These are phyloP conservation scores for Drechslerella dactyloides DNA, from an alignment of 2,329 filamentous ascomycete genomes.

Conservation along the genomic window DNA sequence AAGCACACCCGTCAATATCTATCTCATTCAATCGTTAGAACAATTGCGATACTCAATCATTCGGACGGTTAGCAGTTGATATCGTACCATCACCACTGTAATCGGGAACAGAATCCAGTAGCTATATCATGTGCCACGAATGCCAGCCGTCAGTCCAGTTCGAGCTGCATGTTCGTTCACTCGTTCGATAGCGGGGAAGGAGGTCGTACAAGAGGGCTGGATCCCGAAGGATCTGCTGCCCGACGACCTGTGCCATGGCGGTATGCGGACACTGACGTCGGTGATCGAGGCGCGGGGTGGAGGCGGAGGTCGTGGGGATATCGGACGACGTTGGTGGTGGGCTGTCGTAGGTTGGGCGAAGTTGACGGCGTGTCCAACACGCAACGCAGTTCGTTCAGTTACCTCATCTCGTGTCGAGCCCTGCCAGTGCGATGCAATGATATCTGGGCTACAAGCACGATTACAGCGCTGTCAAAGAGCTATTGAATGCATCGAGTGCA, in stretches of 20 bases:
- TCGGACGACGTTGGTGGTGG: constrained; percentile 7
- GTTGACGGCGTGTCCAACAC: constrained; percentile 27
- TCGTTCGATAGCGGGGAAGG: neutral
- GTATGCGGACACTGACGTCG: constrained; percentile 11
- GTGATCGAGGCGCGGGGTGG: neutral
- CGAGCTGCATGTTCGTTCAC: constrained; percentile 7
- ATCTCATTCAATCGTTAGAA: constrained; percentile 2
- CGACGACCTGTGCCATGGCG: constrained; percentile 79
- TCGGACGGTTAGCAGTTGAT: neutral
- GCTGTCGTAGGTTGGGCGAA: constrained; percentile 26
- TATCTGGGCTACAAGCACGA: no score
- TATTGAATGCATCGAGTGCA: no score
- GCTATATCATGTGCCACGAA: constrained; percentile 62
- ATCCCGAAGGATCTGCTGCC: constrained; percentile 97
- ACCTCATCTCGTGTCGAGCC: no score
- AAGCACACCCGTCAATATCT: constrained; percentile 91
- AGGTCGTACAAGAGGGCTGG: constrained; percentile 87
- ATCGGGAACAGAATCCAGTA: constrained; percentile 99
- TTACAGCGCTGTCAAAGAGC: no score
- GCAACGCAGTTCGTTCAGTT: constrained; percentile 39
- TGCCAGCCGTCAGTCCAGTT: constrained; percentile 52
- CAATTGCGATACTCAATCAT: neutral
- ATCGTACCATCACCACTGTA: constrained; percentile 85
- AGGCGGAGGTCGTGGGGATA: neutral
- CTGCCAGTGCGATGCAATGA: no score